A percentile compares a stretch with the other conserved stretches of the same genome.
Conservation (phyloP, 2,329 filamentous ascomycete species). For the Sporothrix brasiliensis region DNA sequence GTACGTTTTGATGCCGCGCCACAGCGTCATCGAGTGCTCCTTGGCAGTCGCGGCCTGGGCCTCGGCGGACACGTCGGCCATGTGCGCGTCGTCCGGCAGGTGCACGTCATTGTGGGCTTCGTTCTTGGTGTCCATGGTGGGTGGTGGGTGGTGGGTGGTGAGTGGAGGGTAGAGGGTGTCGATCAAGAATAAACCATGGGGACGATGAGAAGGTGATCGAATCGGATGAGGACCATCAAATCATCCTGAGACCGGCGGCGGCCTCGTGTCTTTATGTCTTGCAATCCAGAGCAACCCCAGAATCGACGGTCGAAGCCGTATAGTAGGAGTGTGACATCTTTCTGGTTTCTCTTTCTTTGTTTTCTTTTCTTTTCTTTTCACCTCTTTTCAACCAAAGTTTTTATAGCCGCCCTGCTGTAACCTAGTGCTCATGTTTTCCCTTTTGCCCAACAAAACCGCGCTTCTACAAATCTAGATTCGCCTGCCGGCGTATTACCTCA, state of each 20-base stretch:
- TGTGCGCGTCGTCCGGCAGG: not conserved
- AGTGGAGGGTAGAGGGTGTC: no score
- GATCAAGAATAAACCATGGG: not conserved
- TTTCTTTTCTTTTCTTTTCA: not conserved
- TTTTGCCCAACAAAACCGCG: not conserved
- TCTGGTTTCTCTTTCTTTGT: not conserved
- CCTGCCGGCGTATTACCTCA: not conserved
- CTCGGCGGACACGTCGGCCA: not conserved
- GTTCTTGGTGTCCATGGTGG: not conserved
- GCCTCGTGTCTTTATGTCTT: not conserved
- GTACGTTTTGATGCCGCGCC: constrained; percentile 23
- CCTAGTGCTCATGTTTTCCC: not conserved
- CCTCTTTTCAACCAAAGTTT: not conserved
- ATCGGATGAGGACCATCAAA: not conserved
- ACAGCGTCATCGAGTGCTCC: constrained; percentile 27
- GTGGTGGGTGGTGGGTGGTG: not conserved
- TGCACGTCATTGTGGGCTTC: not conserved
- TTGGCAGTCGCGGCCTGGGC: constrained; percentile 13
- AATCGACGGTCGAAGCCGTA: not conserved
- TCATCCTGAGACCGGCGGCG: not conserved
- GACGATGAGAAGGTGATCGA: not conserved
- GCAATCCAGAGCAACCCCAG: not conserved
- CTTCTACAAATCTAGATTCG: not conserved
- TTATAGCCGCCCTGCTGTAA: no score
- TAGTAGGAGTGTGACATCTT: not conserved